Evolutionary conservation across 225 moss, liverwort and hornwort genomes (phyloP).

Genomic region (Physcomitrium patens): DNA sequence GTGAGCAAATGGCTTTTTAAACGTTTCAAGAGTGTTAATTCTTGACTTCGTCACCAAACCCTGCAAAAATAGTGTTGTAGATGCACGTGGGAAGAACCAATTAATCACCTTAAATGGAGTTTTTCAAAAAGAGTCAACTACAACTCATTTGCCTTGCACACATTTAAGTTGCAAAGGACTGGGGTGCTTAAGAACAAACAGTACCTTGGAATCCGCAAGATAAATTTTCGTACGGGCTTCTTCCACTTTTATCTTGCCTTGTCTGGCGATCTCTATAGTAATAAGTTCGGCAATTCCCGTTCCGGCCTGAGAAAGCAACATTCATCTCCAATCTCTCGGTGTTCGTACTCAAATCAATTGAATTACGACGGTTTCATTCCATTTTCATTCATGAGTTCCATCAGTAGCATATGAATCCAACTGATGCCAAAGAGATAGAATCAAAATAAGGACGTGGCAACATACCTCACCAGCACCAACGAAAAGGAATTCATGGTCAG

Average conservation of each 20-base stretch:
- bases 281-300: conserved; percentile 81
- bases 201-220: conserved; percentile 77
- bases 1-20: conserved; percentile 70
- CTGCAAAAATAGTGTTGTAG: conserved; percentile 36
- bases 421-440: no score
- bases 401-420: no score
- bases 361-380: no score
- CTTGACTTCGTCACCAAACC: conserved; percentile 71
- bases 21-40: conserved; percentile 46
- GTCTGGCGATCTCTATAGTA: conserved; percentile 56
- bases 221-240: conserved; percentile 66
- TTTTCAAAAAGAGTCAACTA: neutral
- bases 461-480: conserved; percentile 78
- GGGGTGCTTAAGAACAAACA: neutral
- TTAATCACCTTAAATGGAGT: neutral
- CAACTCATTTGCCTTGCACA: neutral
- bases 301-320: conserved; percentile 60
- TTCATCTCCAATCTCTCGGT: no score
- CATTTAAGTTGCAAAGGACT: neutral
- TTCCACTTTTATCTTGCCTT: conserved; percentile 53
- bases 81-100: neutral
- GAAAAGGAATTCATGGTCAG: conserved; percentile 71
- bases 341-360: no score
- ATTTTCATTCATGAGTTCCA: no score
- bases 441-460: neutral